Evolutionary conservation across 2,329 filamentous ascomycete species (phyloP).

Genomic region (Pseudovirgaria hyperparasitica): DNA sequence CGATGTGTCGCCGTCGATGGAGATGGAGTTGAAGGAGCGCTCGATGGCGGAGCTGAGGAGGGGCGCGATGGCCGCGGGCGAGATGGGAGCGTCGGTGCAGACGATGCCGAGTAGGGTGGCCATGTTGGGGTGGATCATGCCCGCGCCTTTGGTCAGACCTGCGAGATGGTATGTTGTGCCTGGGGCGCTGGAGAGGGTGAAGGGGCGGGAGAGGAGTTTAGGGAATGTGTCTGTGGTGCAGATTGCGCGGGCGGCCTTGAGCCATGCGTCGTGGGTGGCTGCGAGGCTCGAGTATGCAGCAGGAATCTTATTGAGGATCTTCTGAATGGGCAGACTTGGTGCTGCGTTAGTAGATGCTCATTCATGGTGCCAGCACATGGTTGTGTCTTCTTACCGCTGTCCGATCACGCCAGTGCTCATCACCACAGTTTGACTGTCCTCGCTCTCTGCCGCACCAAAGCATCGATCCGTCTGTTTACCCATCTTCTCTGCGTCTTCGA

Average conservation of each 20-base stretch:
- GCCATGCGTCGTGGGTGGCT: slow-evolving; percentile 71
- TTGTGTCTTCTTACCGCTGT: slow-evolving; percentile 48
- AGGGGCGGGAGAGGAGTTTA: slow-evolving; percentile 77
- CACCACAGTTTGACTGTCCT: slow-evolving; percentile 59
- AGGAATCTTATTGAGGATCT: slow-evolving; percentile 75
- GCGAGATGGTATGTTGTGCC: slow-evolving; percentile 68
- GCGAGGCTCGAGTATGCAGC: slow-evolving; percentile 60
- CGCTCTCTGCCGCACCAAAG: slow-evolving; percentile 33
- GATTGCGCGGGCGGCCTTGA: slow-evolving; percentile 76
- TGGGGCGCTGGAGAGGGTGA: slow-evolving; percentile 70
- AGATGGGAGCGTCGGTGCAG: slow-evolving; percentile 79
- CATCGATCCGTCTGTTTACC: slow-evolving; percentile 61
- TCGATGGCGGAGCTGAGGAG: slow-evolving; percentile 65
- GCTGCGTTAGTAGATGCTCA: neutral
- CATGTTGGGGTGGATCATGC: slow-evolving; percentile 99
- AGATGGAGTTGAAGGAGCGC: slow-evolving; percentile 91
- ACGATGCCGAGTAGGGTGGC: slow-evolving; percentile 85
- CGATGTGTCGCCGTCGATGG: slow-evolving; percentile 90
- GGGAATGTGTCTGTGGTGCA: slow-evolving; percentile 98
- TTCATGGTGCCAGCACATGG: neutral
- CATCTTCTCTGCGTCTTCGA: slow-evolving; percentile 83
- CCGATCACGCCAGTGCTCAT: slow-evolving; percentile 99
- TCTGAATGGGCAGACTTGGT: slow-evolving; percentile 68
- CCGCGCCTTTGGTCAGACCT: slow-evolving; percentile 94
- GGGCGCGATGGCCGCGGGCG: slow-evolving; percentile 50